Percentiles rank a stretch among this genome's conserved stretches.
Conservation (phyloP, 23 red algal species). For the Agarophyton chilense region DNA sequence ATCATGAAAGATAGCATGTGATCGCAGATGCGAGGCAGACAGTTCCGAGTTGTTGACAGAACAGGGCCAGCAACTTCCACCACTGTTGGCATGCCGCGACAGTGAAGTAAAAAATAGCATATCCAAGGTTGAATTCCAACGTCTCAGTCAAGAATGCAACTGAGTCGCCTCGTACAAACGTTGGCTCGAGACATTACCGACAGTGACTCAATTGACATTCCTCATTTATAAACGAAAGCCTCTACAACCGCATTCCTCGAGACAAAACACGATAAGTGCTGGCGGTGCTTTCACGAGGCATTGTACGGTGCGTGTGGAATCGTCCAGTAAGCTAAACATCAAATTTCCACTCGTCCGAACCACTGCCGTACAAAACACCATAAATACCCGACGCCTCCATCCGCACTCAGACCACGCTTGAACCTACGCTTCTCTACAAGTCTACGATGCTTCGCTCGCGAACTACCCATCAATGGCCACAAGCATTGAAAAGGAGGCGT, state of each 20-base stretch:
- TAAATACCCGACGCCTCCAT: conserved; percentile 8
- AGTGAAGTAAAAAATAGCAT: background rate
- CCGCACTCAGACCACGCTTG: background rate
- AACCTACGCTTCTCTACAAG: background rate
- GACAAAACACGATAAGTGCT: background rate
- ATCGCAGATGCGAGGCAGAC: background rate
- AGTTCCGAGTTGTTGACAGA: background rate
- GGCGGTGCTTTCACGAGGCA: background rate
- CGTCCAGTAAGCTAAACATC: background rate
- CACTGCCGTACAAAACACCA: background rate
- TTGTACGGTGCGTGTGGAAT: conserved; percentile 12
- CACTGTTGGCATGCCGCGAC: too few species aligned
- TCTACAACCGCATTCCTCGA: background rate
- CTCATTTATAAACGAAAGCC: background rate
- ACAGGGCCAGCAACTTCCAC: background rate
- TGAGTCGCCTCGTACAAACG: background rate
- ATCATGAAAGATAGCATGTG: background rate
- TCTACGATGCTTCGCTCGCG: background rate
- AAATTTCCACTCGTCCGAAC: background rate
- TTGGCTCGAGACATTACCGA: conserved; percentile 8
- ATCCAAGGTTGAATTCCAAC: background rate
- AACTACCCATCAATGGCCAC: background rate
- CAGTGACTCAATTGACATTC: background rate
- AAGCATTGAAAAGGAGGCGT: conserved; percentile 12
- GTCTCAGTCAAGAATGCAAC: background rate